Evolutionary conservation across 2,329 filamentous ascomycete genomes (phyloP), one percentile per base, ranked within the genome.

Genomic region (Aspergillus sclerotialis): DNA sequence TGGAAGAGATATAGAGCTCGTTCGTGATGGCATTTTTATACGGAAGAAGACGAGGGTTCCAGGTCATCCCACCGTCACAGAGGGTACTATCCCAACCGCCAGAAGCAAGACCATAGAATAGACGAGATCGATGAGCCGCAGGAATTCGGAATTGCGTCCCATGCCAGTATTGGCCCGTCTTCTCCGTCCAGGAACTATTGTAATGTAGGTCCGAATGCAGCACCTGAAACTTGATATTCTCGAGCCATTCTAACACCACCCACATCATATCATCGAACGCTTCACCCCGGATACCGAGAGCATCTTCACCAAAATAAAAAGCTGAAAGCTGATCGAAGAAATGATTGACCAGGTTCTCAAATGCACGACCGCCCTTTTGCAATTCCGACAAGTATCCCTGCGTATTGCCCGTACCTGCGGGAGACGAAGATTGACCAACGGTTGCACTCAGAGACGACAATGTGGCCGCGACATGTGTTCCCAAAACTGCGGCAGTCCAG

Each of bases 11-110:
- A 63, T 76, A 95, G 1, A 95, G 74, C 56, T 95, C 79, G 53
- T 95, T 95, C 18, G 90, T 96, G 49, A 96, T 93, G 43, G 90
- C 87, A 52, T 96, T 96, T 56, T 95, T 96, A 67, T 95, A 96
- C 0, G 88, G 87, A 25, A 72, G 61, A 17, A 90, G 65, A 23
- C 77, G 75, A 3, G 86, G 86, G 46, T 84, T 93, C 90, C 90
- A 96, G 10, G 79, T 75, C 84, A 96, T 93, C 28, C 90, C 90
- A 14, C 90, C 90, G 4, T 75, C 75, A 50, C 90, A 96, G 4
- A 94, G 72, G 15, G 70, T 71, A 14, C 76, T 82, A 53, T 93
- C 84, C 87, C 89, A 96, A 4, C 90, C 87, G 8, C 72, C 66
- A 4, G 77, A 73, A 4, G 85, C 84, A 24, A 94, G 65, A 18